Conservation (phyloP, 2,329 filamentous ascomycete genomes). For the Phyllosticta ampelicida region DNA sequence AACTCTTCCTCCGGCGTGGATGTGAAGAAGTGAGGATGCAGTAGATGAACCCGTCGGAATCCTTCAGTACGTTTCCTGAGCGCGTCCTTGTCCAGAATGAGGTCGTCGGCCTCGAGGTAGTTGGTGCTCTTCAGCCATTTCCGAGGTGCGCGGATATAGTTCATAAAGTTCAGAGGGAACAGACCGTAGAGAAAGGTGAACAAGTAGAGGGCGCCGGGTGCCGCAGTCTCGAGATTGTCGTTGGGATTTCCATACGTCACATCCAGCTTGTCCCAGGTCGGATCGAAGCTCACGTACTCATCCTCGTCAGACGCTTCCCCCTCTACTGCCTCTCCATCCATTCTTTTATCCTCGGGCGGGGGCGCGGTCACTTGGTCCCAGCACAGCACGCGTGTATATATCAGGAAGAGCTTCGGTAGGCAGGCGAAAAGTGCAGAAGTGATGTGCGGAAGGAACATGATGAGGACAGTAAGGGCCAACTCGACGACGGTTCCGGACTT, state of each 20-base stretch:
- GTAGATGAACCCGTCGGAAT: slow-evolving; percentile 60
- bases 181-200: slow-evolving; percentile 76
- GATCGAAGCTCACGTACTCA: slow-evolving; percentile 26
- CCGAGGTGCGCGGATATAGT: slow-evolving; percentile 73
- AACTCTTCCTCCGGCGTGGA: slow-evolving; percentile 71
- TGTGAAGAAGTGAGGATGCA: slow-evolving; percentile 78
- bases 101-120: slow-evolving; percentile 57
- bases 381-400: slow-evolving; percentile 69
- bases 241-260: slow-evolving; percentile 54
- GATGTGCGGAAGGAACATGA: slow-evolving; percentile 76
- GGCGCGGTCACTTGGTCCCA: slow-evolving; percentile 49
- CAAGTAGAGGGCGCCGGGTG: slow-evolving; percentile 61
- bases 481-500: slow-evolving; percentile 69
- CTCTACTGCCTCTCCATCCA: slow-evolving; percentile 12
- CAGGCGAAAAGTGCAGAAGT: slow-evolving; percentile 56
- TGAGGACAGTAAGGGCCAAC: slow-evolving; percentile 59
- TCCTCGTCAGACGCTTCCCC: slow-evolving; percentile 20
- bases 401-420: slow-evolving; percentile 65
- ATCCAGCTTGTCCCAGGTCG: slow-evolving; percentile 53
- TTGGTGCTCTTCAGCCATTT: slow-evolving; percentile 66
- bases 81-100: slow-evolving; percentile 68
- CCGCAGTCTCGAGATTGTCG: slow-evolving; percentile 44
- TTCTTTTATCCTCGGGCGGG: slow-evolving; percentile 4
- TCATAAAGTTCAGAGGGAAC: slow-evolving; percentile 78
- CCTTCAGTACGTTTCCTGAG: slow-evolving; percentile 66